These are phyloP conservation scores for Epicoccum nigrum DNA, from an alignment of 2,329 filamentous ascomycete genomes.

Conservation along the genomic window DNA sequence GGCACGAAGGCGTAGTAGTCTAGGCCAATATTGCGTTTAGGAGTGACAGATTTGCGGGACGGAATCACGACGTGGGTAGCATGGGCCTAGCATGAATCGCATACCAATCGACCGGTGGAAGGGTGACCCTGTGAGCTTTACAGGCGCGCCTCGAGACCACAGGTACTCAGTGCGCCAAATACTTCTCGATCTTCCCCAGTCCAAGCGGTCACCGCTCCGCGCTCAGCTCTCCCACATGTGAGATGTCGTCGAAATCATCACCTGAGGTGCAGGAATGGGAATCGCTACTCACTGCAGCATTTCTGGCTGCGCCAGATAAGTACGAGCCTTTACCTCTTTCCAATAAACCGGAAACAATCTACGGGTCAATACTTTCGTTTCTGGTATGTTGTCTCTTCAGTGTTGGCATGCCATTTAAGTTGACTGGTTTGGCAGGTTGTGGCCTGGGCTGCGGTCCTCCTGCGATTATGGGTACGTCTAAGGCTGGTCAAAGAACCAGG, in stretches of 20 bases:
- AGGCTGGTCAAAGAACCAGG: conserved; percentile 39
- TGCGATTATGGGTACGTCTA: conserved; percentile 39
- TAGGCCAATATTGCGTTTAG: not conserved
- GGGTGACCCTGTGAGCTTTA: conserved; percentile 2
- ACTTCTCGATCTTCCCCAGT: not conserved
- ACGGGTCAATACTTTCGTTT: conserved; percentile 33
- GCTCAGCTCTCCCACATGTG: conserved; percentile 5
- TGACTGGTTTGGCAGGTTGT: conserved; percentile 28
- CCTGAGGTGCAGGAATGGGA: conserved; percentile 17
- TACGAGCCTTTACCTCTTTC: conserved; percentile 36
- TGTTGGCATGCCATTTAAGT: not conserved
- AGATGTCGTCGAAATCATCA: conserved; percentile 14
- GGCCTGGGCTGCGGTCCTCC: conserved; percentile 35
- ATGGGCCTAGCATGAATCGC: conserved; percentile 4
- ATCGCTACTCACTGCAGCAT: conserved; percentile 23
- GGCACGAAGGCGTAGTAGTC: not conserved
- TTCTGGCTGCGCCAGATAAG: conserved; percentile 32
- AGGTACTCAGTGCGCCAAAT: not conserved
- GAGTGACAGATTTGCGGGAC: not conserved
- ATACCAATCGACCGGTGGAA: not conserved
- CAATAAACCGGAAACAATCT: conserved; percentile 36
- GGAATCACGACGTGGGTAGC: not conserved
- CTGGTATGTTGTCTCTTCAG: conserved; percentile 23
- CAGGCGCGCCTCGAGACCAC: not conserved
- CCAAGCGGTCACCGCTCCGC: conserved; percentile 7